Percentiles rank a stretch among this genome's conserved stretches.
Evolutionary conservation across 1,284 basidiomycete genomes (phyloP).

Genomic region (Trichosporon sp.): DNA sequence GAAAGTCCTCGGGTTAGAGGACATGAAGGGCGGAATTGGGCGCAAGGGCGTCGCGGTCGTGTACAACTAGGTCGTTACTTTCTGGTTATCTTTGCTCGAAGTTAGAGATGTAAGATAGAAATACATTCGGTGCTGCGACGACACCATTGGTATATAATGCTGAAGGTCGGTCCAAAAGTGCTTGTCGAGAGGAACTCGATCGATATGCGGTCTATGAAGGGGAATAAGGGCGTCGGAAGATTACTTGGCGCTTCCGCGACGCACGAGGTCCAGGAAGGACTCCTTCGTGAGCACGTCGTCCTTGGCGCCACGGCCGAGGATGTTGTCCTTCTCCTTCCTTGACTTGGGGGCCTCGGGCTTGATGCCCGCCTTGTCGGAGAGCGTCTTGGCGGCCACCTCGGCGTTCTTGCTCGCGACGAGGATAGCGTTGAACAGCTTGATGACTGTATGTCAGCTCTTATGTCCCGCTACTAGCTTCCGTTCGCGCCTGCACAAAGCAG

Average conservation of each 20-base stretch:
- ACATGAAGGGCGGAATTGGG: constrained; percentile 40
- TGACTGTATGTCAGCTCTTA: constrained; percentile 40
- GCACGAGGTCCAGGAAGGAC: constrained; percentile 58
- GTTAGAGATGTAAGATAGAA: constrained; percentile 12
- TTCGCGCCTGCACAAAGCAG: neutral
- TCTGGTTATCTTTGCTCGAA: neutral
- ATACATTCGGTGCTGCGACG: constrained; percentile 6
- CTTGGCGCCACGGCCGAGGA: constrained; percentile 53
- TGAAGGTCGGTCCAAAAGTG: neutral
- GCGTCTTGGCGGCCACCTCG: constrained; percentile 40
- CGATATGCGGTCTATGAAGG: neutral
- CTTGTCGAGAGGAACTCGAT: neutral
- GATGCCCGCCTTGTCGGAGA: constrained; percentile 44
- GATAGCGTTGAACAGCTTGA: constrained; percentile 59
- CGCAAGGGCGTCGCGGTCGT: constrained; percentile 49
- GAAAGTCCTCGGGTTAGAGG: constrained; percentile 64
- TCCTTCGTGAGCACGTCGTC: constrained; percentile 56
- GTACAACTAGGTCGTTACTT: constrained; percentile 32
- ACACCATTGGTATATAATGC: constrained; percentile 14
- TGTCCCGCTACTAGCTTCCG: too few species aligned
- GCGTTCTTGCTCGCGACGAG: constrained; percentile 52
- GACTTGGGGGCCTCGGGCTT: constrained; percentile 46
- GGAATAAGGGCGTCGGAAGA: neutral
- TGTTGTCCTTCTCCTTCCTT: constrained; percentile 56
- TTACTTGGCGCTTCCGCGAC: constrained; percentile 41